These are phyloP conservation scores for Suillus subalutaceus DNA, from an alignment of 768 basidiomycete genomes.

Conservation along the genomic window DNA sequence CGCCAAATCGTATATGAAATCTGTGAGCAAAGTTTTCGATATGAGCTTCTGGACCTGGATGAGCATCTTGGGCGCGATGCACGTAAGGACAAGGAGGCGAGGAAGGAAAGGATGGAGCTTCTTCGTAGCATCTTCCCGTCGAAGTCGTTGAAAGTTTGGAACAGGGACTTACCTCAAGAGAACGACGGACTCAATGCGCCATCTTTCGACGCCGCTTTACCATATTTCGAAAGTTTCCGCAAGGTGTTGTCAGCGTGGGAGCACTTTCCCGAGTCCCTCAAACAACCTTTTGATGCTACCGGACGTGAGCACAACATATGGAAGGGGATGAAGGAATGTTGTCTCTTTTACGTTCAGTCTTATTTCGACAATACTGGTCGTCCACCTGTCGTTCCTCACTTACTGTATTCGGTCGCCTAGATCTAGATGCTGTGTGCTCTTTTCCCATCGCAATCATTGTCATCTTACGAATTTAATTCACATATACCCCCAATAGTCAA, in stretches of 20 bases:
- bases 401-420: background rate
- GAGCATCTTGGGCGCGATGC: background rate
- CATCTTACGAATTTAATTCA: too few species aligned
- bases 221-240: background rate
- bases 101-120: conserved; percentile 1
- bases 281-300: background rate
- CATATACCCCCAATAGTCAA: background rate
- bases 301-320: background rate
- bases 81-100: background rate
- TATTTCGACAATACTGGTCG: background rate
- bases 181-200: background rate
- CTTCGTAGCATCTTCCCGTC: background rate
- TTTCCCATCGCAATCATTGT: too few species aligned
- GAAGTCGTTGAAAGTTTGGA: background rate
- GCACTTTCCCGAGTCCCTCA: background rate
- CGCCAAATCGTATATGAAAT: background rate
- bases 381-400: background rate
- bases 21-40: background rate
- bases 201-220: background rate
- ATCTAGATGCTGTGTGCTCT: background rate
- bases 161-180: background rate
- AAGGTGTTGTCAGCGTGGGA: background rate
- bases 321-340: background rate
- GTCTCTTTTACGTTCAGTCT: background rate
- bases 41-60: background rate